phyloP scores from a whole-genome alignment of 164 flowering plant genomes.

The Tinospora cordifolia region DNA sequence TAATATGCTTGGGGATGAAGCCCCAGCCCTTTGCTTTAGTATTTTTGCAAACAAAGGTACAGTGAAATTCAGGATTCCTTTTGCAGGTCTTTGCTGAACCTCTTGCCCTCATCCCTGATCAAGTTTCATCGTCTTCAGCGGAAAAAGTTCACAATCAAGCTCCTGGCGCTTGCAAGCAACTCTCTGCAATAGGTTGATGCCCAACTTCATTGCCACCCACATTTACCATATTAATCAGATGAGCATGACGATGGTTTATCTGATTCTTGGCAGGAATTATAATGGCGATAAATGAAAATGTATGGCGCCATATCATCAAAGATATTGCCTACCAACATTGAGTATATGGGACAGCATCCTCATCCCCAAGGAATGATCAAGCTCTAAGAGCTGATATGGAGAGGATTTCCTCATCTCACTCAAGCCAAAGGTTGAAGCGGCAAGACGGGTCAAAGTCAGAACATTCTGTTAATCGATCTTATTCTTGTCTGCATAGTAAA shows the following conservation, averaged over 20 bases:
- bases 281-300: not conserved
- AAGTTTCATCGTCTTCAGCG: too few relatives aligned
- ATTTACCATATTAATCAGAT: not conserved
- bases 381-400: constrained; percentile 22
- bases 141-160: too few relatives aligned
- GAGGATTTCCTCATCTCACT: constrained; percentile 12
- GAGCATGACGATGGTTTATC: not conserved
- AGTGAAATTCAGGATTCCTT: too few relatives aligned
- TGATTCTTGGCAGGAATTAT: constrained; percentile 5
- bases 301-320: constrained; percentile 1
- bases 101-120: too few relatives aligned
- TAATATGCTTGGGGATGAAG: too few relatives aligned
- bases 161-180: too few relatives aligned
- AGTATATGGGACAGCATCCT: constrained; percentile 21
- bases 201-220: too few relatives aligned
- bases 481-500: constrained; percentile 13
- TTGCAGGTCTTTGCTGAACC: too few relatives aligned
- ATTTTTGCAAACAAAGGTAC: too few relatives aligned
- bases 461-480: constrained; percentile 14
- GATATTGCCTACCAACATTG: constrained; percentile 5
- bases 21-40: too few relatives aligned
- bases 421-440: constrained; percentile 16
- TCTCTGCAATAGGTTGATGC: too few relatives aligned
- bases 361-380: constrained; percentile 26
- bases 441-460: constrained; percentile 23